A percentile compares a stretch with the other conserved stretches of the same genome.
Evolutionary conservation across 2,329 filamentous ascomycete genomes (phyloP).

Genomic region (Penicillium paneum): DNA sequence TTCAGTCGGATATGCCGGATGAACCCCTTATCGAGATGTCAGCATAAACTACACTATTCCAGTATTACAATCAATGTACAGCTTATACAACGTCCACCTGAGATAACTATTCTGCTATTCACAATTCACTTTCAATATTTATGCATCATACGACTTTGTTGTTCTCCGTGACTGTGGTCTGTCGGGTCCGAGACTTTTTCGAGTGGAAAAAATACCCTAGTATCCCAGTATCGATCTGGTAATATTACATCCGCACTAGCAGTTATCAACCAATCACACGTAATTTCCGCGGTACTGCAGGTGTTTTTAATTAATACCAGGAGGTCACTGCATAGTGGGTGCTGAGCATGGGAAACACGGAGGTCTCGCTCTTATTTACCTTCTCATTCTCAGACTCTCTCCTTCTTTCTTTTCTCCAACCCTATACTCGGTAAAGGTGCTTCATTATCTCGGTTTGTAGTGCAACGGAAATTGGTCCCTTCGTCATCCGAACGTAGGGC

Average conservation of each 20-base stretch:
- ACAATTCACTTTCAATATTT: too few relatives aligned
- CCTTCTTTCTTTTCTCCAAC: conserved; percentile 5
- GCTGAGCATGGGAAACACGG: not conserved
- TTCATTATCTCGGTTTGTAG: not conserved
- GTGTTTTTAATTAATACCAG: conserved; percentile 7
- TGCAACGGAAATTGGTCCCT: conserved; percentile 1
- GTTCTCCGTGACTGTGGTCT: too few relatives aligned
- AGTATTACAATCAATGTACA: too few relatives aligned
- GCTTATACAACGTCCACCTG: too few relatives aligned
- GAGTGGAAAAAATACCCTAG: not conserved
- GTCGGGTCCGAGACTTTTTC: conserved; percentile 3
- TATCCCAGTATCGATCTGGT: not conserved
- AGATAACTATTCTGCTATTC: too few relatives aligned
- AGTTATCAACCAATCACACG: not conserved
- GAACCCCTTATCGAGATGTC: too few relatives aligned
- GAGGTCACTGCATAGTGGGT: conserved; percentile 3
- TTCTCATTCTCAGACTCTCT: conserved; percentile 12
- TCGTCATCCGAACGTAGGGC: conserved; percentile 11
- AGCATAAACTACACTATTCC: too few relatives aligned
- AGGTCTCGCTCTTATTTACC: conserved; percentile 7
- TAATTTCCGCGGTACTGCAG: not conserved
- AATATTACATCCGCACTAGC: not conserved
- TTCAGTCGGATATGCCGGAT: not conserved
- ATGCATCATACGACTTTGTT: too few relatives aligned
- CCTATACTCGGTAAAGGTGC: not conserved